A percentile compares a stretch with the other conserved stretches of the same genome.
These are phyloP conservation scores for Ceratobasidium sp. DNA, from an alignment of 1,284 basidiomycete genomes.

Conservation along the genomic window DNA sequence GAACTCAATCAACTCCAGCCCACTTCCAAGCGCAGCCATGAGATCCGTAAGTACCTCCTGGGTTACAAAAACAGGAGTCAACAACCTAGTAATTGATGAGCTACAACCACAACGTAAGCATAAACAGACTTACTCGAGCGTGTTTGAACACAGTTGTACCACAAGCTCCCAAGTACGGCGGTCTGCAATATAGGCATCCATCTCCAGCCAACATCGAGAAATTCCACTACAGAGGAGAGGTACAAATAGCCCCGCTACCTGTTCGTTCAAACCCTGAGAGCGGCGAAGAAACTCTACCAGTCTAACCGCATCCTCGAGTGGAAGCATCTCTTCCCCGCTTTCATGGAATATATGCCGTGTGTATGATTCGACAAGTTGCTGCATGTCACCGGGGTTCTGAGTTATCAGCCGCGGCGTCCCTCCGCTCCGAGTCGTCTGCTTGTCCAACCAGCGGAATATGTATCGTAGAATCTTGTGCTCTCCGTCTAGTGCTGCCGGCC, in stretches of 20 bases:
- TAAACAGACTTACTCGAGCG: not conserved
- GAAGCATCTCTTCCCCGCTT: not conserved
- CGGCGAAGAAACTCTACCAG: not conserved
- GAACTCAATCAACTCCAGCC: not conserved
- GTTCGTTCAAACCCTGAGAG: not conserved
- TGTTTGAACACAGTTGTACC: not conserved
- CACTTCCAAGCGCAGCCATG: not conserved
- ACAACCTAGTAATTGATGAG: not conserved
- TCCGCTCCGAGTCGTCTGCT: not conserved
- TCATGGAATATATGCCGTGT: not conserved
- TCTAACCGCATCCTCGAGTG: not conserved
- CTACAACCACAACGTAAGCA: not conserved
- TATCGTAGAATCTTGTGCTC: not conserved
- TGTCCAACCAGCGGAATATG: not conserved
- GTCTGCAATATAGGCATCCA: not conserved
- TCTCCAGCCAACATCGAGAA: not conserved
- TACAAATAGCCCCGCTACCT: not conserved
- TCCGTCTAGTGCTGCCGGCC: not conserved
- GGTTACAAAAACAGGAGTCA: not conserved
- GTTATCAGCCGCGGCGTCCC: not conserved
- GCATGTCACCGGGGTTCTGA: not conserved
- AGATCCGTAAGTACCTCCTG: not conserved
- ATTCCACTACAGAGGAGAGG: not conserved
- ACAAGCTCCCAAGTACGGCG: not conserved
- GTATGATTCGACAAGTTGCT: not conserved